Percentiles rank a stretch among this genome's conserved stretches.
phyloP scores from a whole-genome alignment of 2,329 filamentous ascomycete species.

The Ustulina deusta region DNA sequence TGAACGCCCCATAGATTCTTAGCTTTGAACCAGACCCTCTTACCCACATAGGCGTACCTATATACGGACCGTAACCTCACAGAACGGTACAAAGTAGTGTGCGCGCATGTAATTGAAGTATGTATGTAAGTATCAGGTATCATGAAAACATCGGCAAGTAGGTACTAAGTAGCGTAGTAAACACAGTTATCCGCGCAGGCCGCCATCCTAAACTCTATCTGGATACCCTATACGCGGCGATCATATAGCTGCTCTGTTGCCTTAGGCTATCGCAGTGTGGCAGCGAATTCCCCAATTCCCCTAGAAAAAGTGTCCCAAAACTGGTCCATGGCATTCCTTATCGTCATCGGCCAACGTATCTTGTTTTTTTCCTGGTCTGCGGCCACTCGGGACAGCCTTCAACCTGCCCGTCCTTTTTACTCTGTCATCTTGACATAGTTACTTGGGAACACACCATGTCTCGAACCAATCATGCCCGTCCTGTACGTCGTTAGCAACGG shows the following conservation, averaged over 20 bases:
- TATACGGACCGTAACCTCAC: not conserved
- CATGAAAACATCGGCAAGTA: constrained; percentile 17
- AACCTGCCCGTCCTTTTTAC: constrained; percentile 26
- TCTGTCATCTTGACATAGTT: constrained; percentile 76
- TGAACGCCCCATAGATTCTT: not conserved
- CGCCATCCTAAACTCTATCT: constrained; percentile 10
- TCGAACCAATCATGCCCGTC: constrained; percentile 88
- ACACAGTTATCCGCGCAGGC: constrained; percentile 4
- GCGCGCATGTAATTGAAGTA: not conserved
- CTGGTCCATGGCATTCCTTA: not conserved
- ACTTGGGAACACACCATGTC: constrained; percentile 93
- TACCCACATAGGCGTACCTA: not conserved
- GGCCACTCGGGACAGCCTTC: not conserved
- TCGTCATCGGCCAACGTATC: not conserved
- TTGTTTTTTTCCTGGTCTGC: not conserved
- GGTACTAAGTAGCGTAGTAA: constrained; percentile 21
- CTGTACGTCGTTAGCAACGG: constrained; percentile 53
- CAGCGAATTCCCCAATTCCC: too few species aligned
- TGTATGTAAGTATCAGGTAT: constrained; percentile 21
- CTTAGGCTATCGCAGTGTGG: not conserved
- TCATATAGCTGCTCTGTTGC: not conserved
- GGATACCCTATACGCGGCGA: constrained; percentile 5
- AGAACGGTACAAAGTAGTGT: not conserved
- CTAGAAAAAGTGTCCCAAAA: not conserved
- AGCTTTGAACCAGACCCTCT: not conserved